A percentile compares a stretch with the other conserved stretches of the same genome.
phyloP scores from a whole-genome alignment of 78 protist genomes.

The Trichosphaerium sp. region DNA sequence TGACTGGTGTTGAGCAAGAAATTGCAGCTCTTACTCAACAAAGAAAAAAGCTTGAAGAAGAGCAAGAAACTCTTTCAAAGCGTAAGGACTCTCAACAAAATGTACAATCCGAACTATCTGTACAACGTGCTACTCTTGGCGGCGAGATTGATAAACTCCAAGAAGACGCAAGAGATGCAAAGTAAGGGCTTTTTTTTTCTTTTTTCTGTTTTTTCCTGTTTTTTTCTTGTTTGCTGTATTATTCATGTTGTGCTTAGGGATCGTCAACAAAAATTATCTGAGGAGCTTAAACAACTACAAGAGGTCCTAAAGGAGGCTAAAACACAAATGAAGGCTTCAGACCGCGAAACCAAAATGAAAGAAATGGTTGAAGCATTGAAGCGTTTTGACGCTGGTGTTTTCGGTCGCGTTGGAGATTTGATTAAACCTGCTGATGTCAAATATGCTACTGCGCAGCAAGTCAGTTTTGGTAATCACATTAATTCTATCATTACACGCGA shows the following conservation, averaged over 20 bases:
- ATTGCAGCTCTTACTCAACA: too few species aligned
- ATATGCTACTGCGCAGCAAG: constrained; percentile 66
- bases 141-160: neutral
- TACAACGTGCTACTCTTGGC: too few species aligned
- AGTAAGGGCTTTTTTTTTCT: too few species aligned
- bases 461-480: constrained; percentile 80
- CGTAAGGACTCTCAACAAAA: too few species aligned
- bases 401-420: constrained; percentile 72
- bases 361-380: constrained; percentile 35
- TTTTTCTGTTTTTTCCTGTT: too few species aligned
- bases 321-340: constrained; percentile 12
- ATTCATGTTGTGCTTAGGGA: too few species aligned
- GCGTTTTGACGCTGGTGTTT: constrained; percentile 69
- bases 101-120: too few species aligned
- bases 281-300: constrained; percentile 19
- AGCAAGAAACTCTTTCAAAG: too few species aligned
- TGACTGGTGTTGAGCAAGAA: too few species aligned
- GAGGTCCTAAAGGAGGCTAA: constrained; percentile 22
- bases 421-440: constrained; percentile 48
- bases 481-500: constrained; percentile 90
- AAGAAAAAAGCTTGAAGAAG: too few species aligned
- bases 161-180: too few species aligned
- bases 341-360: constrained; percentile 17
- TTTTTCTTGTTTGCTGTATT: too few species aligned
- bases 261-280: constrained; percentile 1